Percentiles rank a stretch among this genome's conserved stretches.
phyloP scores from a whole-genome alignment of 192 early-diverging fungal species.

The Obelidium mucronatum region DNA sequence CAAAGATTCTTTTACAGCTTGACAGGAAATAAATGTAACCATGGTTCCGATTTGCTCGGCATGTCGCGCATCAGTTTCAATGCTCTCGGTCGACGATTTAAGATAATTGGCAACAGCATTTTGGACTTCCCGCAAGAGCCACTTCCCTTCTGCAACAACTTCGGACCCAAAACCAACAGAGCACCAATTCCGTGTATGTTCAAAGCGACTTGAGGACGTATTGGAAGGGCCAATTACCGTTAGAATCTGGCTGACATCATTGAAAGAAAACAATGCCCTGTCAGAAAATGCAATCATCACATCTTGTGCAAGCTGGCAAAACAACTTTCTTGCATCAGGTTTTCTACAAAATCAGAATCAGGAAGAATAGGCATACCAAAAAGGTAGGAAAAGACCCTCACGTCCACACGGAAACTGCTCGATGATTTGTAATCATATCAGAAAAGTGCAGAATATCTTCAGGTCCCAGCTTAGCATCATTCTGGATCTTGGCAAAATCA shows the following conservation, averaged over 20 bases:
- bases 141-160: too few species aligned
- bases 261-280: not conserved
- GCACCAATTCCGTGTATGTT: not conserved
- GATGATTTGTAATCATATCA: not conserved
- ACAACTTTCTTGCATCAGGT: constrained; percentile 17
- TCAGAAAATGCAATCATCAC: not conserved
- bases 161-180: constrained; percentile 14
- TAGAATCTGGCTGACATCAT: constrained; percentile 2
- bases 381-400: too few species aligned
- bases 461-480: not conserved
- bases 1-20: not conserved
- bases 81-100: not conserved
- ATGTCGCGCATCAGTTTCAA: not conserved
- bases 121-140: not conserved
- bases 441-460: constrained; percentile 14
- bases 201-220: not conserved
- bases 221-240: not conserved
- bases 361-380: not conserved
- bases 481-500: constrained; percentile 1
- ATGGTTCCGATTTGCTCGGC: constrained; percentile 1
- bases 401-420: constrained; percentile 40
- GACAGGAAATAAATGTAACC: not conserved
- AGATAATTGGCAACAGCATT: not conserved
- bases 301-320: constrained; percentile 4
- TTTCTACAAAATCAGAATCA: constrained; percentile 3